Evolutionary conservation across 768 basidiomycete species (phyloP).

Genomic region (Cantharellus anzutake): DNA sequence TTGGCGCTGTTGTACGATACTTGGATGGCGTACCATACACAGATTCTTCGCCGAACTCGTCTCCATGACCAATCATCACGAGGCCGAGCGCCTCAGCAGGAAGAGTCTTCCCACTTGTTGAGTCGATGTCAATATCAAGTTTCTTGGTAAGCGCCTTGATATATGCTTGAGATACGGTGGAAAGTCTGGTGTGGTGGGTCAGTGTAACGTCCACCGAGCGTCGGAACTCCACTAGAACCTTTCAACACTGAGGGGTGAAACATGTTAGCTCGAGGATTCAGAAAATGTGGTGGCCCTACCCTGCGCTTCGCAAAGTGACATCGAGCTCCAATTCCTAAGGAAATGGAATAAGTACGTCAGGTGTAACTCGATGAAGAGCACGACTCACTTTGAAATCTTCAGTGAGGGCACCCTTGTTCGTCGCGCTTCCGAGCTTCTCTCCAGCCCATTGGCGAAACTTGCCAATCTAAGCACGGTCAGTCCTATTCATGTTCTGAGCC

Average conservation of each 20-base stretch:
- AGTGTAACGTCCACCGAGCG: neutral
- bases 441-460: constrained; percentile 52
- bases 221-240: constrained; percentile 1
- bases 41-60: constrained; percentile 61
- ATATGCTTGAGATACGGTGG: constrained; percentile 51
- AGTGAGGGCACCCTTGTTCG: constrained; percentile 54
- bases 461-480: neutral
- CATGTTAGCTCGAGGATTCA: neutral
- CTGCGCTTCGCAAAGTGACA: constrained; percentile 46
- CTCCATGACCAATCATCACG: constrained; percentile 74
- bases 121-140: constrained; percentile 43
- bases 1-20: neutral
- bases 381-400: constrained; percentile 39
- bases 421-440: constrained; percentile 50
- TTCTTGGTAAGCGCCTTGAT: constrained; percentile 56
- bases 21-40: constrained; percentile 32
- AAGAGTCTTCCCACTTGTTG: constrained; percentile 44
- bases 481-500: no score
- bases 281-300: constrained; percentile 50
- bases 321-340: constrained; percentile 51
- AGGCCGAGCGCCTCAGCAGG: constrained; percentile 64
- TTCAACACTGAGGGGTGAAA: neutral
- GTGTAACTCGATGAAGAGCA: neutral
- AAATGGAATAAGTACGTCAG: neutral
- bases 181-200: constrained; percentile 29